These are phyloP conservation scores for Melocanna baccifera DNA, from an alignment of 176 grass and related monocot species.

Conservation along the genomic window DNA sequence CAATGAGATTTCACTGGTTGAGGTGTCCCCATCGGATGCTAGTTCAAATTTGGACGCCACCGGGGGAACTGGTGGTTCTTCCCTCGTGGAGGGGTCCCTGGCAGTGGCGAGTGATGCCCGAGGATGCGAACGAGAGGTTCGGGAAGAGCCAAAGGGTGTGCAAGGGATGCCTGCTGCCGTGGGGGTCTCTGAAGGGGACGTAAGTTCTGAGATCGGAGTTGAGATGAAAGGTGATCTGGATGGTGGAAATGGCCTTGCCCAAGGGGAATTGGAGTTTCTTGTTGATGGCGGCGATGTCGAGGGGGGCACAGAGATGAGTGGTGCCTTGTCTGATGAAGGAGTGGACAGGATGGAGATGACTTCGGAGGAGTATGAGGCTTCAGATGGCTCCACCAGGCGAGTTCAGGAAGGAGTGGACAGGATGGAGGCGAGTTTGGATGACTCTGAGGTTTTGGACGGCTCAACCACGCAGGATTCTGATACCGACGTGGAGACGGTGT, in stretches of 20 bases:
- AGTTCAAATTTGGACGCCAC: constrained; percentile 30
- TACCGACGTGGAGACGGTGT: constrained; percentile 56
- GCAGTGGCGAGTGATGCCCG: neutral
- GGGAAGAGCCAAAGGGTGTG: neutral
- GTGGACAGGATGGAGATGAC: neutral
- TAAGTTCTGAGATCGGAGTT: neutral
- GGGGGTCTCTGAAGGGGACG: constrained; percentile 9
- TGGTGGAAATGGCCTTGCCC: neutral
- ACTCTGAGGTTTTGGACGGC: constrained; percentile 49
- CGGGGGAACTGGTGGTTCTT: neutral
- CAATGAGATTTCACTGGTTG: constrained; percentile 24
- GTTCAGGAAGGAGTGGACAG: constrained; percentile 32
- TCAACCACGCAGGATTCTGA: constrained; percentile 63
- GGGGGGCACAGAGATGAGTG: neutral
- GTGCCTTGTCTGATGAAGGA: constrained; percentile 13
- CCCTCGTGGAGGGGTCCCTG: neutral
- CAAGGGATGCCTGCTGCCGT: neutral
- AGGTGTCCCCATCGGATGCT: constrained; percentile 39
- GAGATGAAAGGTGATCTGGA: constrained; percentile 11
- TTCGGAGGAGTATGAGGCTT: neutral
- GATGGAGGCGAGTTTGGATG: constrained; percentile 52
- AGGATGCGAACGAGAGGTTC: neutral
- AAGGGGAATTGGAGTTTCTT: constrained; percentile 9
- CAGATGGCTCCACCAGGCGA: constrained; percentile 26
- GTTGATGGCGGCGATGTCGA: constrained; percentile 2